A percentile compares a stretch with the other conserved stretches of the same genome.
phyloP scores from a whole-genome alignment of 345 rosid genomes.

The Eucalyptus melliodora region DNA sequence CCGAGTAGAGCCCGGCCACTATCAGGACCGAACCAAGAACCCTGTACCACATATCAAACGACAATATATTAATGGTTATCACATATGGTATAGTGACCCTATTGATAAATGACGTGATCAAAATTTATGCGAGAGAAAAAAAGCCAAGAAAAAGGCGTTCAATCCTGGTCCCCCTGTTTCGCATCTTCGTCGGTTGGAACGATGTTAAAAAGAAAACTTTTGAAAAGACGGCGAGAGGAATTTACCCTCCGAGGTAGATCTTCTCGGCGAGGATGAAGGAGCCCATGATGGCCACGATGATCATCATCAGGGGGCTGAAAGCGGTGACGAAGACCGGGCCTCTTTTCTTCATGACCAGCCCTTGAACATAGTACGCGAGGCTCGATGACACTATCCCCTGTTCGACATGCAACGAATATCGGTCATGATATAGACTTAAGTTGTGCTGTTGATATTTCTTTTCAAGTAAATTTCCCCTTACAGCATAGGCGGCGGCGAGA shows the following conservation, averaged over 20 bases:
- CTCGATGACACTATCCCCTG: conserved; percentile 62
- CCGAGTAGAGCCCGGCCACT: conserved; percentile 57
- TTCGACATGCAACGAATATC: background rate
- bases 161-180: background rate
- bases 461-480: background rate
- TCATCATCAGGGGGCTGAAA: conserved; percentile 86
- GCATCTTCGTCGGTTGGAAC: background rate
- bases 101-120: background rate
- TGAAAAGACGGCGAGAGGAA: background rate
- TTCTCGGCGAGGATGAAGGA: conserved; percentile 82
- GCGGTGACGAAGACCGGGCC: conserved; percentile 94
- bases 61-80: background rate
- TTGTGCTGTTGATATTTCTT: background rate
- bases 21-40: conserved; percentile 48
- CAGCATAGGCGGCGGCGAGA: conserved; percentile 94
- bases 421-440: background rate
- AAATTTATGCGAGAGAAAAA: background rate
- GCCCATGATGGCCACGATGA: conserved; percentile 84
- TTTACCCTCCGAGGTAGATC: conserved; percentile 79
- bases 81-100: background rate
- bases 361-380: conserved; percentile 94
- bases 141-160: background rate
- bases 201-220: background rate
- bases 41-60: conserved; percentile 15
- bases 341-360: conserved; percentile 64